phyloP scores from a whole-genome alignment of 2,329 filamentous ascomycete genomes.

The Dactylellina drechsleri region DNA sequence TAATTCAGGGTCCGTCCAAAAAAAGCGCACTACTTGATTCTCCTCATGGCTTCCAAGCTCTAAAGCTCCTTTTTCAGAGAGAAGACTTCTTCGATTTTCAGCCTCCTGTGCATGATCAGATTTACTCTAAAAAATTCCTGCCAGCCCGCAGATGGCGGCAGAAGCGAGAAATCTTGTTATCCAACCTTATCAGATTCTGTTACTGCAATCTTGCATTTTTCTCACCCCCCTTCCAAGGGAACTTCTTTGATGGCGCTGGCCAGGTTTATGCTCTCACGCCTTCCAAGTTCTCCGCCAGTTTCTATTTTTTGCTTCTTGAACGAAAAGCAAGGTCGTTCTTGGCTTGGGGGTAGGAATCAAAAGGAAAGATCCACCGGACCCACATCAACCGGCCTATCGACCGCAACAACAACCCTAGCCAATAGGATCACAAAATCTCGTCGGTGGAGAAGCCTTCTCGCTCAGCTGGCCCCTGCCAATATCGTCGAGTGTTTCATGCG shows the following conservation, averaged over 20 bases:
- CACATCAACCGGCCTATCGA: constrained; percentile 23
- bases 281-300: constrained; percentile 5
- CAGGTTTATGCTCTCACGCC: not conserved
- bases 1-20: constrained; percentile 30
- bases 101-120: constrained; percentile 12
- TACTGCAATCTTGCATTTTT: constrained; percentile 49
- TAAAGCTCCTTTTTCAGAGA: not conserved
- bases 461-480: not conserved
- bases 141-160: constrained; percentile 14
- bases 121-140: not conserved
- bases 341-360: not conserved
- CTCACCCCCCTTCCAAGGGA: not conserved
- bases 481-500: constrained; percentile 3
- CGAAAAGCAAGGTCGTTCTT: constrained; percentile 27
- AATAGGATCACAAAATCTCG: constrained; percentile 29
- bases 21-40: not conserved
- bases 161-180: constrained; percentile 32
- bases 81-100: constrained; percentile 8
- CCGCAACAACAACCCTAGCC: constrained; percentile 47
- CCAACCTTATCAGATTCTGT: constrained; percentile 46
- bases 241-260: not conserved
- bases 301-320: constrained; percentile 27
- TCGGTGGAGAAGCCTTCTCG: constrained; percentile 16
- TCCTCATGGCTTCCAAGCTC: not conserved
- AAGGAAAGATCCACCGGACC: not conserved